These are phyloP conservation scores for Populus deltoides DNA, from an alignment of 345 rosid species.

Conservation along the genomic window DNA sequence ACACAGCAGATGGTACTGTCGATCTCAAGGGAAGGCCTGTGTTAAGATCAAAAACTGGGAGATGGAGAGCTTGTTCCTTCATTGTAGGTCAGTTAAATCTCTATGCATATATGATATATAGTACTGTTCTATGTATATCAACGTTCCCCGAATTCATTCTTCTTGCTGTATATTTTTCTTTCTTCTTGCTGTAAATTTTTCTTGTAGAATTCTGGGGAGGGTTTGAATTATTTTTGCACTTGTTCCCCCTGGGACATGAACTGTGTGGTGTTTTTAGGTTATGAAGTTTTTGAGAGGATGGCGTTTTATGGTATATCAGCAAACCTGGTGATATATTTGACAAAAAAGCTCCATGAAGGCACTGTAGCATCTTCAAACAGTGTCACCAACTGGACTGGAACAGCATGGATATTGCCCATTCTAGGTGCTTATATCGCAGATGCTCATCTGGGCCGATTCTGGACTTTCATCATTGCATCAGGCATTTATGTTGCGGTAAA, in stretches of 20 bases:
- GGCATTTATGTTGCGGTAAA: slow-evolving; percentile 44
- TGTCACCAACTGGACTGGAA: slow-evolving; percentile 63
- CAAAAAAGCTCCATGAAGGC: slow-evolving; percentile 47
- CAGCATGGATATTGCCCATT: slow-evolving; percentile 56
- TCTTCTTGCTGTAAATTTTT: too few species aligned
- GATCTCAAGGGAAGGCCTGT: slow-evolving; percentile 52
- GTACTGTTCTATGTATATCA: too few species aligned
- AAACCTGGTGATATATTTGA: slow-evolving; percentile 58
- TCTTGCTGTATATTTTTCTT: not conserved
- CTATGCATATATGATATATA: too few species aligned
- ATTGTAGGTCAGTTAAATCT: slow-evolving; percentile 37
- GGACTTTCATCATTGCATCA: slow-evolving; percentile 50
- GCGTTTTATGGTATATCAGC: slow-evolving; percentile 62
- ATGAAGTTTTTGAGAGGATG: slow-evolving; percentile 69
- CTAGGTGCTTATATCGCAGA: slow-evolving; percentile 63
- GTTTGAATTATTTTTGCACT: too few species aligned
- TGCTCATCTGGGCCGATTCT: slow-evolving; percentile 53
- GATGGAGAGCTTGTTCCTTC: slow-evolving; percentile 66
- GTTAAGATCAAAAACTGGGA: slow-evolving; percentile 47
- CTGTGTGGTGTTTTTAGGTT: slow-evolving; percentile 25
- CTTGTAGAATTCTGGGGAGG: too few species aligned
- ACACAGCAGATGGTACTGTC: slow-evolving; percentile 54
- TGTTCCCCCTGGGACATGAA: too few species aligned
- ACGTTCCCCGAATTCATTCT: too few species aligned
- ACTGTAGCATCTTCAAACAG: slow-evolving; percentile 57